Evolutionary conservation across 306 rosid genomes (phyloP).

Genomic region (Malus domestica): ASM211411v1 NC_041805.1:23822501-23823000

Average conservation of each 20-base stretch:
- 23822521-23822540: background rate
- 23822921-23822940: background rate
- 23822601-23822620: background rate
- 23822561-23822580: background rate
- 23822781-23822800: background rate
- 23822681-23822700: background rate
- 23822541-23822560: background rate
- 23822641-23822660: background rate
- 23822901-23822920: background rate
- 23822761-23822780: too few relatives aligned
- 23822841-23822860: background rate
- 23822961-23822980: background rate
- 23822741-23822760: background rate
- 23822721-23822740: background rate
- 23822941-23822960: background rate
- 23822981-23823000: conserved; percentile 3
- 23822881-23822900: background rate
- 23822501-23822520: background rate
- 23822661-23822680: background rate
- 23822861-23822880: too few relatives aligned
- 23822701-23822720: background rate
- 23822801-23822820: background rate
- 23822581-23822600: background rate
- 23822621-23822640: background rate
- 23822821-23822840: background rate